Base-by-base conservation (phyloP, 306 rosid species). In the Dalbergia cultrata region DNA sequence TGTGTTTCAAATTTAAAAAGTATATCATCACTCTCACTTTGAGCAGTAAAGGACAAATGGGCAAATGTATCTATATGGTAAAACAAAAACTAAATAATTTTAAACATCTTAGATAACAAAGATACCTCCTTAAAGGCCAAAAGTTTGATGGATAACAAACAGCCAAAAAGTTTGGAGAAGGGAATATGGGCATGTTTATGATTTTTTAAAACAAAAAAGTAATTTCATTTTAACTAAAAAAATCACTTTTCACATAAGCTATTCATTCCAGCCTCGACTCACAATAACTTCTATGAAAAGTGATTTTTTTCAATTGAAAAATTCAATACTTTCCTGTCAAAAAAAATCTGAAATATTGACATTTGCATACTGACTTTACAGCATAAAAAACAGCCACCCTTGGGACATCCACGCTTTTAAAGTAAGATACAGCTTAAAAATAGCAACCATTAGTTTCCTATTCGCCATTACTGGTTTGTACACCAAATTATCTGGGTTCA, bases 71-170 rank as follows among this genome's bases (percentile, higher is more conserved):
- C 39, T 44, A 67, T 41, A 26, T 26, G 37, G 11, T 44, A 56
- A 68, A 67, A 56, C 75, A 67, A 67, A 22, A 78, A 31, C 13
- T 19, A 41, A 9, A 26, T 67, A 78, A 78, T 13, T 53, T 61
- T 18, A 54, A 66, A 57, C 50, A 53, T 21, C 66, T 17, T 26
- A 34, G 37, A 50, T 18, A 34, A 76, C 52, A 13, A 76, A 13
- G 22, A 47, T 16, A 70, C 61, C 16, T 70, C 61, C 47, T 31
- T 50, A 34, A 70, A 50, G 37, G 43, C 58, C 60, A 69, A 52
- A 52, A 33, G 31, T 33, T 70, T 31, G 44, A 70, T 0, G 47
- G 47, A 49, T 57, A 12, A 37, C 3, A 10, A 43, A 9, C 9
- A 43, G 49, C 49, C 49, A 2, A 43, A 43, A 43, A 43, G 17